Percentiles rank a stretch among this genome's conserved stretches.
These are phyloP conservation scores for Candida parachauliodes DNA, from an alignment of 805 yeast species.

Conservation along the genomic window DNA sequence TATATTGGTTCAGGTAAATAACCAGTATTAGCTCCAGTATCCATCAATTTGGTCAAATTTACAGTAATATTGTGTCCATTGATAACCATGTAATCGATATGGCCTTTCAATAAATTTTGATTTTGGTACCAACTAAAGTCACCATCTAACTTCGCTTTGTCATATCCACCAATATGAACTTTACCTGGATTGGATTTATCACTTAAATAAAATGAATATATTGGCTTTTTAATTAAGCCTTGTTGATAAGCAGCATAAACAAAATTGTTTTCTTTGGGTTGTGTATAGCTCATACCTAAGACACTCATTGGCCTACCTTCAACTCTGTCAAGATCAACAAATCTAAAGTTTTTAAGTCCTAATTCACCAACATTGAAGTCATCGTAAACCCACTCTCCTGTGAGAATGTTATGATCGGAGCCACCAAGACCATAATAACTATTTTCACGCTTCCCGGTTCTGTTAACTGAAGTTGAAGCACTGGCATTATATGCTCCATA, in stretches of 20 bases:
- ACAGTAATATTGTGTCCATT: neutral
- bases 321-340: neutral
- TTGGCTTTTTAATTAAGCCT: neutral
- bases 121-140: neutral
- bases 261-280: neutral
- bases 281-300: neutral
- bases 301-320: no score
- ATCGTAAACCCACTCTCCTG: neutral
- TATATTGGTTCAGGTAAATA: neutral
- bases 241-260: neutral
- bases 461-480: neutral
- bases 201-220: neutral
- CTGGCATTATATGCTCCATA: neutral
- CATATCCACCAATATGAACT: constrained; percentile 1
- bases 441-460: neutral
- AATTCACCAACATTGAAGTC: neutral
- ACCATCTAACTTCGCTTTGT: neutral
- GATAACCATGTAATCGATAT: neutral
- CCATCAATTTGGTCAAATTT: neutral
- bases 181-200: neutral
- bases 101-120: neutral
- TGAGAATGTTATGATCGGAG: neutral
- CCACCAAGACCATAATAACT: neutral
- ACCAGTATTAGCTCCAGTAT: neutral
- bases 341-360: neutral